phyloP scores from a whole-genome alignment of 2,329 filamentous ascomycete species.

The Tolypocladium nubicola region DNA sequence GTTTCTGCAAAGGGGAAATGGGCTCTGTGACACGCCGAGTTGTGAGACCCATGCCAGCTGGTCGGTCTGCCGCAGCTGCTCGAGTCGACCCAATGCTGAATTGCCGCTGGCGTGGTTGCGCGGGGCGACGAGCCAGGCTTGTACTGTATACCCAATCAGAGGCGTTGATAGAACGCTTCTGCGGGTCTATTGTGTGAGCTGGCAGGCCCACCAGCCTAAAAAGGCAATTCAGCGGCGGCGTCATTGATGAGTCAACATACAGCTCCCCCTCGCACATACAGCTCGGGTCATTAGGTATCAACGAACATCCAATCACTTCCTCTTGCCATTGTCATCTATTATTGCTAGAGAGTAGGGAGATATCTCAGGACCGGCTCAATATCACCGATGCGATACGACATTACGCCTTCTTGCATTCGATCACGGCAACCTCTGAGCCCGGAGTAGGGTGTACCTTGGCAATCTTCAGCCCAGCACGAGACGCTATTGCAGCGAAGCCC shows the following conservation, averaged over 20 bases:
- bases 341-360: neutral
- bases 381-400: neutral
- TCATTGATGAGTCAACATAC: no score
- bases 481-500: constrained; percentile 13
- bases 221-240: neutral
- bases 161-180: neutral
- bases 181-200: neutral
- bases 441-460: constrained; percentile 6
- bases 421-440: constrained; percentile 6
- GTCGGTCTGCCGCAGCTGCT: neutral
- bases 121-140: constrained; percentile 2
- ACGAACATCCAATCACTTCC: neutral
- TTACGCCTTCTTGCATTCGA: constrained; percentile 9
- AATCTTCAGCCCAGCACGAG: constrained; percentile 16
- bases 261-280: neutral
- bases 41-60: neutral
- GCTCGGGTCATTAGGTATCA: neutral
- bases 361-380: neutral
- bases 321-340: neutral
- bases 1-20: neutral
- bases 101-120: constrained; percentile 1
- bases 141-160: neutral
- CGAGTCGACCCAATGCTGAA: neutral
- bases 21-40: neutral
- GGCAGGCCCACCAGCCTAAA: neutral